Percentiles rank a stretch among this genome's conserved stretches.
phyloP scores from a whole-genome alignment of 495 filamentous ascomycete genomes.

The Xylaria cubensis region DNA sequence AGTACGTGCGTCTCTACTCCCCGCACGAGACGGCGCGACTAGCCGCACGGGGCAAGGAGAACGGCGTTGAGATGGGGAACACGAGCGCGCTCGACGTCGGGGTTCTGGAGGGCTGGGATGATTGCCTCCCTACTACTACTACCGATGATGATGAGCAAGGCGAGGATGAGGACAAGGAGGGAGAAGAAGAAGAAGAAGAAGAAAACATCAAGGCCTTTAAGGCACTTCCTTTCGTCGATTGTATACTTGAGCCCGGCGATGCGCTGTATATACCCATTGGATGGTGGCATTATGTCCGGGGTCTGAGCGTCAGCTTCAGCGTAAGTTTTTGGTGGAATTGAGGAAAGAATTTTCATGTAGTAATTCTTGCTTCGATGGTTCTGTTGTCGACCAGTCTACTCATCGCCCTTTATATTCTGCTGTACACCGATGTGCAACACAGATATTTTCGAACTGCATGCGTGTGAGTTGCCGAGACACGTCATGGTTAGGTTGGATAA shows the following conservation, averaged over 20 bases:
- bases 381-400: neutral
- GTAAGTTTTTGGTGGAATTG: conserved; percentile 98
- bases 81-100: conserved; percentile 80
- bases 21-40: conserved; percentile 65
- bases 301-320: conserved; percentile 85
- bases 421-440: too few species aligned
- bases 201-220: conserved; percentile 54
- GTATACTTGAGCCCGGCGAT: conserved; percentile 79
- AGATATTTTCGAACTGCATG: too few species aligned
- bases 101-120: conserved; percentile 62
- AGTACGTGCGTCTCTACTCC: conserved; percentile 88
- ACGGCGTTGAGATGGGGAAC: conserved; percentile 90
- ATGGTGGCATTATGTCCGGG: conserved; percentile 98
- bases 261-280: conserved; percentile 90
- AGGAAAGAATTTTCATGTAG: neutral
- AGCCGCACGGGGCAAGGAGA: conserved; percentile 69
- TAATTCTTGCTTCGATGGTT: neutral
- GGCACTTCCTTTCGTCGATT: conserved; percentile 73
- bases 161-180: conserved; percentile 17
- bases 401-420: too few species aligned
- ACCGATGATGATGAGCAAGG: conserved; percentile 12
- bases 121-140: conserved; percentile 29
- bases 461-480: too few species aligned
- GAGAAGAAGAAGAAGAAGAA: conserved; percentile 24
- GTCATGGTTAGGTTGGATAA: too few species aligned